A percentile compares a stretch with the other conserved stretches of the same genome.
phyloP scores from a whole-genome alignment of 176 grass and related monocot species.

The Pontederia crassipes region DNA sequence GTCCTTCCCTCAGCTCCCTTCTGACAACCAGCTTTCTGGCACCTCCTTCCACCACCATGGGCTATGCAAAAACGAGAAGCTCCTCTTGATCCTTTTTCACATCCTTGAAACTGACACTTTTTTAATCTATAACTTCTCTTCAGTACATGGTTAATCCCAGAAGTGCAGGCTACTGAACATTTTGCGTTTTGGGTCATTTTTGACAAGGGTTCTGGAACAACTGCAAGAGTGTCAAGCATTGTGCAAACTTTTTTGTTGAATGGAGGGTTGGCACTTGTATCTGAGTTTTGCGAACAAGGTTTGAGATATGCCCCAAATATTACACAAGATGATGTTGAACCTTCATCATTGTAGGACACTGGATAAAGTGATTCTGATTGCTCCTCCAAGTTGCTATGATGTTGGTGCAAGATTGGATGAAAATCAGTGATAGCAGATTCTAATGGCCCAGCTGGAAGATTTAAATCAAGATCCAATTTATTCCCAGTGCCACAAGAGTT shows the following conservation, averaged over 20 bases:
- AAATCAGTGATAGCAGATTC: slow-evolving; percentile 44
- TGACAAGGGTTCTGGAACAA: slow-evolving; percentile 33
- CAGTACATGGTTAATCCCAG: slow-evolving; percentile 30
- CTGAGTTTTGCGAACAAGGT: neutral
- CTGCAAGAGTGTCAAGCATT: slow-evolving; percentile 18
- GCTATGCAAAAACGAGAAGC: slow-evolving; percentile 70
- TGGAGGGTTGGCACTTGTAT: slow-evolving; percentile 20
- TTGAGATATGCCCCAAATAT: slow-evolving; percentile 28
- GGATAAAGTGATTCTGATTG: neutral
- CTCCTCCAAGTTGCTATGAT: slow-evolving; percentile 10
- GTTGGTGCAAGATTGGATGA: slow-evolving; percentile 18
- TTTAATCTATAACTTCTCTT: slow-evolving; percentile 31
- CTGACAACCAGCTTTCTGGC: slow-evolving; percentile 56
- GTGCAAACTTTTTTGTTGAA: slow-evolving; percentile 14
- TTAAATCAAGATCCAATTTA: slow-evolving; percentile 57
- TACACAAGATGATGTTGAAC: slow-evolving; percentile 32
- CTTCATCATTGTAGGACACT: neutral
- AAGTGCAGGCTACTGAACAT: slow-evolving; percentile 37
- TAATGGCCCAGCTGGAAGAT: slow-evolving; percentile 52
- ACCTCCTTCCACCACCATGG: slow-evolving; percentile 76
- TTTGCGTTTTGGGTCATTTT: slow-evolving; percentile 38
- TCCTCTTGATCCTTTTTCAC: slow-evolving; percentile 75
- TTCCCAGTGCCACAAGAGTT: slow-evolving; percentile 8
- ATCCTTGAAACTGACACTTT: slow-evolving; percentile 65
- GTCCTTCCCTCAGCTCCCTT: slow-evolving; percentile 94